These are phyloP conservation scores for Populus tremula DNA, from an alignment of 345 rosid genomes.

Conservation along the genomic window DNA sequence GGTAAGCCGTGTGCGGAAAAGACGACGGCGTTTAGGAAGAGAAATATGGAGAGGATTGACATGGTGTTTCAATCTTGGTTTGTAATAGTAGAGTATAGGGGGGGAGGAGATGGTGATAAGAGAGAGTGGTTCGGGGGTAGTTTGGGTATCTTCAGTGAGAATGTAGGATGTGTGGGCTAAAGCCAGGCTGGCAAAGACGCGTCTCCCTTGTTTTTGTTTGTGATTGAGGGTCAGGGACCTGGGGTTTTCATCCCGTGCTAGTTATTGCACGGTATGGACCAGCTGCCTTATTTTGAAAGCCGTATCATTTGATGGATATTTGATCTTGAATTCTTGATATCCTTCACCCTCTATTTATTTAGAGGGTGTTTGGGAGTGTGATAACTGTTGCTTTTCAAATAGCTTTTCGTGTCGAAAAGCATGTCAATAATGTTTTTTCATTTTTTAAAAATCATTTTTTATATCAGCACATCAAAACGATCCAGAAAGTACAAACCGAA, in stretches of 20 bases:
- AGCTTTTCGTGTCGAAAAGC: too few relatives aligned
- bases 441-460: too few relatives aligned
- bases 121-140: background rate
- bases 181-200: slow-evolving; percentile 52
- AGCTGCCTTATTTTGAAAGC: background rate
- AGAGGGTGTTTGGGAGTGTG: too few relatives aligned
- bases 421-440: too few relatives aligned
- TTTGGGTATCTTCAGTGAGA: background rate
- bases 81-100: background rate
- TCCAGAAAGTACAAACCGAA: too few relatives aligned
- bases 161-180: background rate
- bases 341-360: too few relatives aligned
- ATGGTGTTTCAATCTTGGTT: background rate
- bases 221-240: background rate
- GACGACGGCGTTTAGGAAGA: slow-evolving; percentile 14
- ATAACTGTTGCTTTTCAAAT: too few relatives aligned
- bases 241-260: slow-evolving; percentile 14
- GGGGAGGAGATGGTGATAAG: background rate
- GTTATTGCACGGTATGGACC: background rate
- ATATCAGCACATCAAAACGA: too few relatives aligned
- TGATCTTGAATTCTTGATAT: too few relatives aligned
- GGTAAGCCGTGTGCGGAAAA: background rate
- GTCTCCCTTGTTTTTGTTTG: slow-evolving; percentile 3
- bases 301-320: too few relatives aligned
- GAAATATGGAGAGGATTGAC: slow-evolving; percentile 2